Percentiles rank a stretch among this genome's conserved stretches.
phyloP scores from a whole-genome alignment of 106 monocot genomes.

The Apostasia shenzhenica region DNA sequence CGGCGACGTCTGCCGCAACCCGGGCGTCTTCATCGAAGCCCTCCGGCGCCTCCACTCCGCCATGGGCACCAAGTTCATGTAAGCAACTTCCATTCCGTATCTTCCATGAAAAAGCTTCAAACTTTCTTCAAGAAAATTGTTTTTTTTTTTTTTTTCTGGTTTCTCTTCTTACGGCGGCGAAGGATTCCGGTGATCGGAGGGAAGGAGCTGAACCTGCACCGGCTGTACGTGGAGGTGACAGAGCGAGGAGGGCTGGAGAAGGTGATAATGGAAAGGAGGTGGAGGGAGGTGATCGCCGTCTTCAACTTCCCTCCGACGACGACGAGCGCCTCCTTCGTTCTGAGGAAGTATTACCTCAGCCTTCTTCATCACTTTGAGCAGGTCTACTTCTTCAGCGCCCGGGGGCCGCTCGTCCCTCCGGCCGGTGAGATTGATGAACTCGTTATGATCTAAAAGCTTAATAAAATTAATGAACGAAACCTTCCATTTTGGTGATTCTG shows the following conservation, averaged over 20 bases:
- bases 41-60: conserved; percentile 57
- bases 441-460: background rate
- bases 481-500: background rate
- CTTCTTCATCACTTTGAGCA: conserved; percentile 79
- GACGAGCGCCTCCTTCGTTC: conserved; percentile 85
- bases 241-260: conserved; percentile 70
- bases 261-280: conserved; percentile 66
- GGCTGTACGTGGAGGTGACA: conserved; percentile 70
- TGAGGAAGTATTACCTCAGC: conserved; percentile 79
- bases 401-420: conserved; percentile 40
- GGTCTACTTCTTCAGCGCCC: conserved; percentile 62
- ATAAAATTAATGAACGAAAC: background rate
- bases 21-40: conserved; percentile 39
- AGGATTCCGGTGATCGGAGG: conserved; percentile 91
- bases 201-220: conserved; percentile 68
- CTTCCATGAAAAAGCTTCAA: background rate
- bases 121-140: background rate
- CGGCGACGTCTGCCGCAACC: conserved; percentile 33
- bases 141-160: background rate
- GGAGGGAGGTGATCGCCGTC: conserved; percentile 68
- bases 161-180: background rate
- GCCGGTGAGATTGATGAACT: conserved; percentile 22
- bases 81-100: background rate
- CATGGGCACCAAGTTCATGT: conserved; percentile 79
- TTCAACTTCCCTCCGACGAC: conserved; percentile 83